Percentiles rank a stretch among this genome's conserved stretches.
These are phyloP conservation scores for Hansenula lynferdii DNA, from an alignment of 1,139 yeast species.

Conservation along the genomic window DNA sequence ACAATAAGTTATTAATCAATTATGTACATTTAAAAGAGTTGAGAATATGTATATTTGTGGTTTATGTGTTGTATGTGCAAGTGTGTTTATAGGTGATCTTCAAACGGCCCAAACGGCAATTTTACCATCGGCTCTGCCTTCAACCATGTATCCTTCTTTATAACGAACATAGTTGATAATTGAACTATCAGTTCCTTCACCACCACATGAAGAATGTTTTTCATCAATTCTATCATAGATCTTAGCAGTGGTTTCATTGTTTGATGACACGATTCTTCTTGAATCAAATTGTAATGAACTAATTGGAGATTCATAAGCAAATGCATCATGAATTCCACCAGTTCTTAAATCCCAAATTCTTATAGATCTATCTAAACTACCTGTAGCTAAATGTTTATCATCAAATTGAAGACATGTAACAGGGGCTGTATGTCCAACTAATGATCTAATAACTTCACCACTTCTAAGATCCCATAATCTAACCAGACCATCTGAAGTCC, in stretches of 20 bases:
- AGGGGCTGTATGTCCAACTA: slow-evolving; percentile 69
- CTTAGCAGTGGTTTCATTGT: slow-evolving; percentile 43
- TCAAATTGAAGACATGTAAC: slow-evolving; percentile 69
- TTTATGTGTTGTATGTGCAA: neutral
- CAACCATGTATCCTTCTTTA: slow-evolving; percentile 58
- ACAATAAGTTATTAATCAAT: too few relatives aligned
- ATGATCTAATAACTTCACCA: slow-evolving; percentile 61
- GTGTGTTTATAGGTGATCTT: neutral
- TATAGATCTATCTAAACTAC: slow-evolving; percentile 59
- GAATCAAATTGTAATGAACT: slow-evolving; percentile 51
- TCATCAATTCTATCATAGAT: slow-evolving; percentile 51
- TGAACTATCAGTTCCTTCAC: slow-evolving; percentile 26
- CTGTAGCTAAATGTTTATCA: slow-evolving; percentile 55
- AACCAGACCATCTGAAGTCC: slow-evolving; percentile 71
- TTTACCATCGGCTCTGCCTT: slow-evolving; percentile 54
- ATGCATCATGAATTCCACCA: slow-evolving; percentile 56
- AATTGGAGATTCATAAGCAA: slow-evolving; percentile 50
- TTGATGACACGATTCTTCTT: slow-evolving; percentile 46
- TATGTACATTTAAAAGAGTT: too few relatives aligned
- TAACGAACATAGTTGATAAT: slow-evolving; percentile 40
- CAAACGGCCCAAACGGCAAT: slow-evolving; percentile 56
- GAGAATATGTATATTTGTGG: neutral
- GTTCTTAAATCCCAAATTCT: slow-evolving; percentile 71
- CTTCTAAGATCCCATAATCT: slow-evolving; percentile 72
- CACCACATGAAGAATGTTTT: slow-evolving; percentile 48